These are phyloP conservation scores for Dactylellina parvicollis DNA, from an alignment of 2,329 filamentous ascomycete genomes.

Conservation along the genomic window DNA sequence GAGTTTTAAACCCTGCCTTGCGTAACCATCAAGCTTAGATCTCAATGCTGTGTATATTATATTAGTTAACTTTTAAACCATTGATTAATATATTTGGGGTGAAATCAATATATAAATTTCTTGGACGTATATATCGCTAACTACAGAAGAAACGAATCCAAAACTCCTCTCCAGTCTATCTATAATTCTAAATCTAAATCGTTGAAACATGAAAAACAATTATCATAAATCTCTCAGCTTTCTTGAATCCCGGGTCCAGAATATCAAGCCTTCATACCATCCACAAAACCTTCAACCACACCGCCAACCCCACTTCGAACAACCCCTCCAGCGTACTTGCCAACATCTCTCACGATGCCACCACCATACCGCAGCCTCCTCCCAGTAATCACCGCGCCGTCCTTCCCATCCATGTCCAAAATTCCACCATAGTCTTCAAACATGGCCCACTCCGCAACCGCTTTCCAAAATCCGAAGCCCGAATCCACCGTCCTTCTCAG, in stretches of 20 bases:
- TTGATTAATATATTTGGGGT: too few species aligned
- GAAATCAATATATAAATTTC: too few species aligned
- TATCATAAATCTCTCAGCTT: neutral
- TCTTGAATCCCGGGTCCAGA: too few species aligned
- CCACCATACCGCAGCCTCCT: constrained; percentile 36
- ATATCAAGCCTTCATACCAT: constrained; percentile 36
- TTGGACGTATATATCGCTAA: constrained; percentile 3
- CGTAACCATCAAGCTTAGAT: too few species aligned
- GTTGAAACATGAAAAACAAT: neutral
- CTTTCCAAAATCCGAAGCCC: constrained; percentile 44
- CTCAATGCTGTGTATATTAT: too few species aligned
- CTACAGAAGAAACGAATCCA: neutral
- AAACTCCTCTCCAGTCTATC: neutral
- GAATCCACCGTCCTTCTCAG: constrained; percentile 25
- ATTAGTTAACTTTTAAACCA: too few species aligned
- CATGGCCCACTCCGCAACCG: constrained; percentile 49
- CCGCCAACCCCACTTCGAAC: constrained; percentile 44
- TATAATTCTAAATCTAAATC: neutral
- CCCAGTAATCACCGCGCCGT: constrained; percentile 8
- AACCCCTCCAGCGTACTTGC: constrained; percentile 39
- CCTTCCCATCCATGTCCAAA: neutral
- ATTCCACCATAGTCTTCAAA: constrained; percentile 23
- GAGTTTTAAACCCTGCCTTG: too few species aligned
- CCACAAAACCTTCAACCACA: constrained; percentile 42
- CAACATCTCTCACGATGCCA: constrained; percentile 34